Conservation (phyloP, 2,329 filamentous ascomycete species). For the Paecilomyces formosus region DNA sequence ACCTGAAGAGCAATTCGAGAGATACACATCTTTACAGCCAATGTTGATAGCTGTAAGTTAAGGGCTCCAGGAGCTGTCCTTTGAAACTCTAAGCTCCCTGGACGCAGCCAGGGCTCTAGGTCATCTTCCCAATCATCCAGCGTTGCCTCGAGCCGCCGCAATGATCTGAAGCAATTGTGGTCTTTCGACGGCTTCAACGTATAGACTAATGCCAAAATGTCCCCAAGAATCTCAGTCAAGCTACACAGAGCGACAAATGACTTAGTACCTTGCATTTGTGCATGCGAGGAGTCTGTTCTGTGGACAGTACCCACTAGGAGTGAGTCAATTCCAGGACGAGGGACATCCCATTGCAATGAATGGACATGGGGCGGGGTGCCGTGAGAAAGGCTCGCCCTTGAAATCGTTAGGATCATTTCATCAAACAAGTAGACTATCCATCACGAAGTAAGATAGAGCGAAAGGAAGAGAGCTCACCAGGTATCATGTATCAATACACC, state of each 20-base stretch:
- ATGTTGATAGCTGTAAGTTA: constrained; percentile 43
- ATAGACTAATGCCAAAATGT: constrained; percentile 18
- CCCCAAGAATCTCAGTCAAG: constrained; percentile 34
- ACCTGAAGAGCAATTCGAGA: constrained; percentile 30
- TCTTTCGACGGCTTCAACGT: constrained; percentile 21
- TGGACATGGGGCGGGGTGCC: constrained; percentile 45
- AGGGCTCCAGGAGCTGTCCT: constrained; percentile 36
- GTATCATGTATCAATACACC: constrained; percentile 45
- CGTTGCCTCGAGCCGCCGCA: constrained; percentile 26
- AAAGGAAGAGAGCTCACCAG: constrained; percentile 32
- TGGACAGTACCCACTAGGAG: constrained; percentile 11
- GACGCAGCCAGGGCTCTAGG: constrained; percentile 18
- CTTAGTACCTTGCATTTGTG: constrained; percentile 13
- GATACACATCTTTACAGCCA: constrained; percentile 39
- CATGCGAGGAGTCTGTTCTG: constrained; percentile 3
- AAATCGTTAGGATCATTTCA: background rate
- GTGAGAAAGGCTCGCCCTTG: constrained; percentile 44
- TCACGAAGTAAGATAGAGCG: background rate
- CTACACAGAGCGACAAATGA: constrained; percentile 38
- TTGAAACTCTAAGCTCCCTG: constrained; percentile 25
- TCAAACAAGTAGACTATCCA: no score
- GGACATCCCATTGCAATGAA: constrained; percentile 40
- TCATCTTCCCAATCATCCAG: constrained; percentile 39
- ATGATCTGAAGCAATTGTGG: constrained; percentile 11
- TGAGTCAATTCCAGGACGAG: constrained; percentile 19